Base-by-base conservation (phyloP, 352 stramenopile genomes). In the Phytophthora quininea region DNA sequence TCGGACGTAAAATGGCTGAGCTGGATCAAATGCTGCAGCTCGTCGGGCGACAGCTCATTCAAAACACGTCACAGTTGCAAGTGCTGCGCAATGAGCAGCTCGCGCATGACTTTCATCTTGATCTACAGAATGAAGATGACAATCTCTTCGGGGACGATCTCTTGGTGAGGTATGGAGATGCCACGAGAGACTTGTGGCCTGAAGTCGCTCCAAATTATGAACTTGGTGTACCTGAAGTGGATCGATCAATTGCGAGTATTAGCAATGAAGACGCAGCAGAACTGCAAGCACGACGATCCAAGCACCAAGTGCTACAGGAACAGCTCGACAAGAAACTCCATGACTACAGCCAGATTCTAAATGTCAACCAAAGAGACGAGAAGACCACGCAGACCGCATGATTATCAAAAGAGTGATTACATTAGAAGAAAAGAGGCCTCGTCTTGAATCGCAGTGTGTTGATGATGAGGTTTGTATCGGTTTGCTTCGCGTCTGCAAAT, bases 11-110 rank as follows among this genome's bases (percentile, higher is more conserved):
- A 60, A 29, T 87, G n/a, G 57, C 54, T 24, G 80, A 91, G 31
- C 65, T 89, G 35, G 82, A 91, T 54, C 82, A 88, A 35, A 79
- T 89, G 57, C 48, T 89, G 38, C 80, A 89, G 43, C 71, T 91
- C 27, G 75, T 89, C 19, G 79, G 82, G 11, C 75, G 82, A n/a
- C 82, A 91, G 55, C 69, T 89, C 48, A 78, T 91, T 12, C 76
- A 88, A 58, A 88, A 85, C 57, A 88, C 77, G n/a, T 88, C 78
- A 4, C 76, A 88, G 31, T 55, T 89, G 15, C 82, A 89, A 62
- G 58, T 87, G 29, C 40, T 91, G 3, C 80, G 79, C 40, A 78
- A 71, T 10, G 80, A 89, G 12, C 71, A 82, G 31, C 65, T 76
- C 4, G 48, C 51, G 0, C 54, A 59, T 11, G 56, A 55, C 14